Conservation (phyloP, 306 rosid genomes). For the Albizia julibrissin region DNA sequence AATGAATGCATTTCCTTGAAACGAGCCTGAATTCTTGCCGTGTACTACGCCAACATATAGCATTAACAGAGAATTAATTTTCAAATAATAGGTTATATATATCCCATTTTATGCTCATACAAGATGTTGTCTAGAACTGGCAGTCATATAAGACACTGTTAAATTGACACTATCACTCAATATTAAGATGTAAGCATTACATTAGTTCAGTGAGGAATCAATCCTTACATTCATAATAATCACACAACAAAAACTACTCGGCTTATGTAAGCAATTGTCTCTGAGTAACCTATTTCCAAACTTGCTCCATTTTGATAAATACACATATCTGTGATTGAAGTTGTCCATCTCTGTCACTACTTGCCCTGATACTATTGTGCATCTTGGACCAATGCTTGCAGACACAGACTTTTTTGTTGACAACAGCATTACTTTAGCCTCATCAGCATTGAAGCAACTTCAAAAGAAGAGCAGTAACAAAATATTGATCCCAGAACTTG, state of each 20-base stretch:
- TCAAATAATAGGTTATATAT: background rate
- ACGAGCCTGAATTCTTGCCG: background rate
- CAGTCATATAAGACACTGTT: background rate
- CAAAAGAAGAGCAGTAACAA: background rate
- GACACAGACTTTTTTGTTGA: background rate
- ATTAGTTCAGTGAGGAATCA: background rate
- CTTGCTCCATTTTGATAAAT: background rate
- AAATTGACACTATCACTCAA: background rate
- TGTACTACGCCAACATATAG: background rate
- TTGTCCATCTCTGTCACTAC: background rate
- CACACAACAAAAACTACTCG: background rate
- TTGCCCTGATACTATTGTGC: background rate
- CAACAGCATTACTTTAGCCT: background rate
- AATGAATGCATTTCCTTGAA: background rate
- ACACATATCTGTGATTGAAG: background rate
- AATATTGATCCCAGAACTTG: constrained; percentile 27
- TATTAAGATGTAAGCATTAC: background rate
- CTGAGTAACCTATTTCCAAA: background rate
- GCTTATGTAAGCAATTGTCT: background rate
- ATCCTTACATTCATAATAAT: background rate
- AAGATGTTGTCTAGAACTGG: background rate
- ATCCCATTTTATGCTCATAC: background rate
- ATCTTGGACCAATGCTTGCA: background rate
- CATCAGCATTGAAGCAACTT: background rate
- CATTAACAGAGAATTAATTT: too few species aligned